Evolutionary conservation across 345 rosid species (phyloP).

Genomic region (Arabidopsis suecica): DNA sequence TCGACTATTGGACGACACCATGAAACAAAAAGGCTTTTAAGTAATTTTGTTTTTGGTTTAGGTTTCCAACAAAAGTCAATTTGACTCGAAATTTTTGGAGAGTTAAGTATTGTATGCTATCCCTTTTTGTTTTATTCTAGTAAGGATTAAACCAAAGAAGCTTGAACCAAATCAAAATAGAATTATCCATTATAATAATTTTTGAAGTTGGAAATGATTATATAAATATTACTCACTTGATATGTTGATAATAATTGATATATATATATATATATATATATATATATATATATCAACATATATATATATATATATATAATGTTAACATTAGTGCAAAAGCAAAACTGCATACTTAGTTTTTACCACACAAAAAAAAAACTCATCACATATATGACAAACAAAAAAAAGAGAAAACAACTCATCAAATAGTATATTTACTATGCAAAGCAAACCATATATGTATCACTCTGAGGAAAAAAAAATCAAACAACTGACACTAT

Average conservation of each 20-base stretch:
- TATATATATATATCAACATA: too few relatives aligned
- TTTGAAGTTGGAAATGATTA: background rate
- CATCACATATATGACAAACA: background rate
- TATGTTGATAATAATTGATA: too few relatives aligned
- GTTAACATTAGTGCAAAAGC: background rate
- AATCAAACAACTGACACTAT: conserved; percentile 25
- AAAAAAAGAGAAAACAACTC: background rate
- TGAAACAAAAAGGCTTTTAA: too few relatives aligned
- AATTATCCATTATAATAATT: background rate
- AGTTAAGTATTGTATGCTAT: background rate
- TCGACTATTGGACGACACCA: too few relatives aligned
- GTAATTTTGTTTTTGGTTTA: background rate
- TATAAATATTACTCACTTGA: background rate
- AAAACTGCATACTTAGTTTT: background rate
- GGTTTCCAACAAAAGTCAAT: background rate
- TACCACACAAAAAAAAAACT: conserved; percentile 13
- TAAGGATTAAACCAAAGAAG: conserved; percentile 12
- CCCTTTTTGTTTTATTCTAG: conserved; percentile 1
- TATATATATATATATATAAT: background rate
- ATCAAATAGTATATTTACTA: background rate
- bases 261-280: too few relatives aligned
- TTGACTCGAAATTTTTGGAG: background rate
- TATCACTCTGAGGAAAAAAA: background rate
- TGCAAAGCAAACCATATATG: background rate
- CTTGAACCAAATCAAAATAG: conserved; percentile 5